Percentiles rank a stretch among this genome's conserved stretches.
Evolutionary conservation across 257 asterid species (phyloP).

Genomic region (Eucommia ulmoides): DNA sequence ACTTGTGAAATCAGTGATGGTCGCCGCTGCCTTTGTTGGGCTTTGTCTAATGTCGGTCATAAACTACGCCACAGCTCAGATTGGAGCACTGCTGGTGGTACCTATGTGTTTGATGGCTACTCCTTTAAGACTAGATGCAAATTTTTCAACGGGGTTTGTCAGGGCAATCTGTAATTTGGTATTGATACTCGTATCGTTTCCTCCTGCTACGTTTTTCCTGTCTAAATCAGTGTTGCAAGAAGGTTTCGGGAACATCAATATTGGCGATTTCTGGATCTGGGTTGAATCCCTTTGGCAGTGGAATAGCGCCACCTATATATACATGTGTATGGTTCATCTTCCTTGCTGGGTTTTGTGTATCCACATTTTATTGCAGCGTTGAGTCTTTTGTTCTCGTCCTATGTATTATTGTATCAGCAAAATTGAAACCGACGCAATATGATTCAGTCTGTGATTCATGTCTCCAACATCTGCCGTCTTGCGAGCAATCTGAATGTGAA

Average conservation of each 20-base stretch:
- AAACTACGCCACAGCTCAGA: conserved; percentile 87
- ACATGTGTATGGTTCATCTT: conserved; percentile 71
- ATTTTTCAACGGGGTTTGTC: conserved; percentile 15
- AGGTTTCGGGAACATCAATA: conserved; percentile 35
- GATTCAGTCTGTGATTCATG: too few relatives aligned
- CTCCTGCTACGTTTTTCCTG: conserved; percentile 39
- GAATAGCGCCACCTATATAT: conserved; percentile 87
- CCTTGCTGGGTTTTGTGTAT: conserved; percentile 89
- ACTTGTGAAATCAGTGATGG: conserved; percentile 60
- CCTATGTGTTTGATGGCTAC: conserved; percentile 66
- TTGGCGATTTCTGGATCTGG: conserved; percentile 83
- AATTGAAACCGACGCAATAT: too few relatives aligned
- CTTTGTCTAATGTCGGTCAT: conserved; percentile 89
- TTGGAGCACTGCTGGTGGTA: conserved; percentile 72
- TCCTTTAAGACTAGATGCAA: conserved; percentile 42
- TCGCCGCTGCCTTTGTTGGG: conserved; percentile 69
- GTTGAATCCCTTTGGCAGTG: conserved; percentile 77
- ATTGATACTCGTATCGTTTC: conserved; percentile 41
- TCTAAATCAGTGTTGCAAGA: conserved; percentile 39
- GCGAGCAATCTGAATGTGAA: too few relatives aligned
- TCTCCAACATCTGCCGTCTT: too few relatives aligned
- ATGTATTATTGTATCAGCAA: background rate
- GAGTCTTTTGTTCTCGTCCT: background rate
- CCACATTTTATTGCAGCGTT: conserved; percentile 37
- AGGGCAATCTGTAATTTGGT: conserved; percentile 33